Percentiles rank a stretch among this genome's conserved stretches.
Conservation (phyloP, 73 alveolate genomes). For the Tetrahymena borealis region DNA sequence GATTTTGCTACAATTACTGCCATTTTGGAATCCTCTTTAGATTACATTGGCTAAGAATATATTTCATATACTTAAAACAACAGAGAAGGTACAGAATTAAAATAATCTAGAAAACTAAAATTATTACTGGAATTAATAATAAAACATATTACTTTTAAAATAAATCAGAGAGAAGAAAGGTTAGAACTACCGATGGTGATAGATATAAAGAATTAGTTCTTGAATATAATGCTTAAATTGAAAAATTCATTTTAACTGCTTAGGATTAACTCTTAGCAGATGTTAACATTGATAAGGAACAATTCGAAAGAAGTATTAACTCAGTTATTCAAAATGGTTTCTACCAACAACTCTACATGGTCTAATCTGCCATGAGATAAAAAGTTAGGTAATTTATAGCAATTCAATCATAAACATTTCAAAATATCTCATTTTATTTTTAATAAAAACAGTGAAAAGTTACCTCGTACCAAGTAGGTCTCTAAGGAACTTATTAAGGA, state of each 20-base stretch:
- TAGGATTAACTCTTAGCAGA: background rate
- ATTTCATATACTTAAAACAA: background rate
- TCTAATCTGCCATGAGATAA: background rate
- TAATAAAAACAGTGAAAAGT: background rate
- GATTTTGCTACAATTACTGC: background rate
- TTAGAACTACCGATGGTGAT: background rate
- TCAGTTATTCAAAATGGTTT: background rate
- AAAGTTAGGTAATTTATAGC: background rate
- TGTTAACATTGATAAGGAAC: background rate
- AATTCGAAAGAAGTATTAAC: background rate
- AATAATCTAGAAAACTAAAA: background rate
- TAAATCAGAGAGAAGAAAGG: background rate
- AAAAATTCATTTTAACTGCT: background rate
- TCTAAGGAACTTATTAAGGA: background rate
- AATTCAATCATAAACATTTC: background rate
- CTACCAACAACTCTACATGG: background rate
- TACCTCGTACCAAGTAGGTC: background rate
- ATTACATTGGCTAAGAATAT: background rate
- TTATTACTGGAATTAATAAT: too few relatives aligned
- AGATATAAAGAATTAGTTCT: background rate
- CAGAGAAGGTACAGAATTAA: background rate
- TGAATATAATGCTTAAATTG: background rate
- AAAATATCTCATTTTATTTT: background rate
- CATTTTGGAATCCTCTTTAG: background rate
- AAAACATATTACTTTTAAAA: background rate